Conservation (phyloP, 495 filamentous ascomycete species). For the Aspergillus sclerotioniger region DNA sequence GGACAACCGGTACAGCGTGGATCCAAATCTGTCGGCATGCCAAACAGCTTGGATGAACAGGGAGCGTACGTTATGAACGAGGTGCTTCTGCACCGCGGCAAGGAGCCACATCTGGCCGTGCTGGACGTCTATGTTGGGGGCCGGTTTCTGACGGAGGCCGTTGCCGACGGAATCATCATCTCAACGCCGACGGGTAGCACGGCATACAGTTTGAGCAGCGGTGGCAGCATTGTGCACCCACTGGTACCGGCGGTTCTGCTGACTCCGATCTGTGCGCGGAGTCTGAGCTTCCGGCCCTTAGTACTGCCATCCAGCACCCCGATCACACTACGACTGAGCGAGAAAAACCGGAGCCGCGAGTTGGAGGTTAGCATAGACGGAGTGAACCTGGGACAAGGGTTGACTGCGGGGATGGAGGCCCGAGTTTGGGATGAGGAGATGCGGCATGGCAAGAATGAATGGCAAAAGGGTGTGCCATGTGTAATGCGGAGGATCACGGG, state of each 20-base stretch:
- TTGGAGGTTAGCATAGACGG: slow-evolving; percentile 90
- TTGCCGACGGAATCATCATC: slow-evolving; percentile 93
- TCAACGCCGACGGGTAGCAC: slow-evolving; percentile 93
- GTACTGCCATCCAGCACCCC: slow-evolving; percentile 83
- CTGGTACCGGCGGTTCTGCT: slow-evolving; percentile 82
- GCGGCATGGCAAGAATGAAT: slow-evolving; percentile 62
- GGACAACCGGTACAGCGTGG: slow-evolving; percentile 48
- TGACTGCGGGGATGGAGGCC: slow-evolving; percentile 82
- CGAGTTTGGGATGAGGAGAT: slow-evolving; percentile 80
- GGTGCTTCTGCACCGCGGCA: slow-evolving; percentile 86
- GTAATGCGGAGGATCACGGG: slow-evolving; percentile 53
- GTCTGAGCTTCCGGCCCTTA: slow-evolving; percentile 85
- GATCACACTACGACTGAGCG: slow-evolving; percentile 77
- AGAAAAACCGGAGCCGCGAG: slow-evolving; percentile 78
- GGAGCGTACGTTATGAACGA: slow-evolving; percentile 92
- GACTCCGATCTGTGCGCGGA: slow-evolving; percentile 91
- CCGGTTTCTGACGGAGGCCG: slow-evolving; percentile 84
- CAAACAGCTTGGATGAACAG: slow-evolving; percentile 15
- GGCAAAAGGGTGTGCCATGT: slow-evolving; percentile 58
- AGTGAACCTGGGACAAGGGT: slow-evolving; percentile 64
- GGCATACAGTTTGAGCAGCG: slow-evolving; percentile 87
- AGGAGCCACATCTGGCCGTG: slow-evolving; percentile 83
- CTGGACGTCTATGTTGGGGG: slow-evolving; percentile 84
- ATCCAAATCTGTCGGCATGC: slow-evolving; percentile 10
- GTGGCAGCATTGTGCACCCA: slow-evolving; percentile 94